Percentiles rank a stretch among this genome's conserved stretches.
Conservation (phyloP, 805 yeast species). For the Ogataea pilisensis region DNA sequence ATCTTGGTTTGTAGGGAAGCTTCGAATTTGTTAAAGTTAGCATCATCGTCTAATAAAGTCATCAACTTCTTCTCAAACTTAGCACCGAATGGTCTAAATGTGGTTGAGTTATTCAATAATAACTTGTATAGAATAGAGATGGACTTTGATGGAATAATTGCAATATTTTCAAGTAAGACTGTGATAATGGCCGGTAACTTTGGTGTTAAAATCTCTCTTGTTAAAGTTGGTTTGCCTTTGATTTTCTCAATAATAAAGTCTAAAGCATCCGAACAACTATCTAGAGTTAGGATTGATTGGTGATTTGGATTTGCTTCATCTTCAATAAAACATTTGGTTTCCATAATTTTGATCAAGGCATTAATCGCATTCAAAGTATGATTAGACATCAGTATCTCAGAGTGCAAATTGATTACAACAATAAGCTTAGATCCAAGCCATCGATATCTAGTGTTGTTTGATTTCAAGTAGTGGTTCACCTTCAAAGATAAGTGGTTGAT, state of each 20-base stretch:
- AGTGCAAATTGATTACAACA: constrained; percentile 36
- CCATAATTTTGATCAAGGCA: constrained; percentile 39
- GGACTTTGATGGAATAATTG: constrained; percentile 35
- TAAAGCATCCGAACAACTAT: constrained; percentile 37
- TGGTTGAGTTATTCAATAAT: constrained; percentile 61
- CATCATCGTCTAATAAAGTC: constrained; percentile 31
- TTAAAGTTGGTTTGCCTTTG: constrained; percentile 77
- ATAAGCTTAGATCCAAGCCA: constrained; percentile 61
- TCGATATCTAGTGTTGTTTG: constrained; percentile 40
- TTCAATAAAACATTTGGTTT: constrained; percentile 34
- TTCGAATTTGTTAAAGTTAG: constrained; percentile 37
- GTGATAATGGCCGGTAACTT: constrained; percentile 61
- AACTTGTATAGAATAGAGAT: constrained; percentile 40
- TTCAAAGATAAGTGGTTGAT: constrained; percentile 46
- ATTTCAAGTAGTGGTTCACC: constrained; percentile 39
- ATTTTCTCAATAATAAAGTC: constrained; percentile 42
- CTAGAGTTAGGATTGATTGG: constrained; percentile 27
- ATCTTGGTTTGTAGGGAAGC: constrained; percentile 36
- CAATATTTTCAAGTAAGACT: constrained; percentile 43
- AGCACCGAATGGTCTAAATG: constrained; percentile 74
- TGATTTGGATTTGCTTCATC: constrained; percentile 25
- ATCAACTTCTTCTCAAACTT: constrained; percentile 49
- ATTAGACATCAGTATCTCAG: constrained; percentile 35
- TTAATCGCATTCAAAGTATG: constrained; percentile 39
- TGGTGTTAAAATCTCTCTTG: constrained; percentile 81